These are phyloP conservation scores for Kalanchoe fedtschenkoi DNA, from an alignment of 164 flowering plant genomes.

Conservation along the genomic window DNA sequence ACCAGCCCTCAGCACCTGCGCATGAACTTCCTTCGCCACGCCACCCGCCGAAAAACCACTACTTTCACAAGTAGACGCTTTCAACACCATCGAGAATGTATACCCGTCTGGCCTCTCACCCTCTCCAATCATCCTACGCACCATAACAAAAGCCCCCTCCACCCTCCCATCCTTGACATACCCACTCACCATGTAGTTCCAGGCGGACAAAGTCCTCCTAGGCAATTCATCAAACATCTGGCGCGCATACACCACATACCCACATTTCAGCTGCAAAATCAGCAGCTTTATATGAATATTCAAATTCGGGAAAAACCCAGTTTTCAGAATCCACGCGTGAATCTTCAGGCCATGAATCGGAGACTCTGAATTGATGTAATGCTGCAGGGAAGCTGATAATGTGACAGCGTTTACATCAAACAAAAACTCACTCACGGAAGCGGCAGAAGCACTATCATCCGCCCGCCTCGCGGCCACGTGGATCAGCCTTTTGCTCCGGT, in stretches of 20 bases:
- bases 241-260: constrained; percentile 41
- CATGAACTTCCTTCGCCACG: constrained; percentile 47
- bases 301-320: constrained; percentile 49
- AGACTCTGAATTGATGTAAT: constrained; percentile 45
- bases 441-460: neutral
- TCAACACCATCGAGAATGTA: constrained; percentile 69
- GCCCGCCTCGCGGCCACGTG: neutral
- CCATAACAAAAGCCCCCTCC: constrained; percentile 33
- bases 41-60: constrained; percentile 9
- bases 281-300: constrained; percentile 71
- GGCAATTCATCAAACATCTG: constrained; percentile 64
- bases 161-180: constrained; percentile 40
- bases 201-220: constrained; percentile 52
- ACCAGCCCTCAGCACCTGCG: constrained; percentile 46
- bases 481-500: neutral
- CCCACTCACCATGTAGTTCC: constrained; percentile 68
- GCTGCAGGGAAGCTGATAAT: constrained; percentile 50
- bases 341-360: constrained; percentile 62
- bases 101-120: constrained; percentile 61
- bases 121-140: constrained; percentile 25
- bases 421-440: neutral
- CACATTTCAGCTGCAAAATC: constrained; percentile 42
- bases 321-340: constrained; percentile 57
- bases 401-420: constrained; percentile 5
- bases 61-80: constrained; percentile 36